A percentile compares a stretch with the other conserved stretches of the same genome.
Conservation (phyloP, 176 grass and related monocot genomes). For the Ensete glaucum region DNA sequence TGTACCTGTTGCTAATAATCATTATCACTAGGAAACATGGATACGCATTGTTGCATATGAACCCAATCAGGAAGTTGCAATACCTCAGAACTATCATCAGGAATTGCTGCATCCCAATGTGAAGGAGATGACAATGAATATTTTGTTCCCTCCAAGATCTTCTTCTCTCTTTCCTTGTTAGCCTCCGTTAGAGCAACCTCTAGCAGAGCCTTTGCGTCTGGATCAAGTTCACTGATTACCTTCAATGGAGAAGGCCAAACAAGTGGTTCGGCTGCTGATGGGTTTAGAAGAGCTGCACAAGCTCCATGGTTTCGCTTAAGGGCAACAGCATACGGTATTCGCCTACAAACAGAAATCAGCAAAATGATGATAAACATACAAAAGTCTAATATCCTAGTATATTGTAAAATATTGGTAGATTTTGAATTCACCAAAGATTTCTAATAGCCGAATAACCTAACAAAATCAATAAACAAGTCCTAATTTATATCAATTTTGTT, state of each 20-base stretch:
- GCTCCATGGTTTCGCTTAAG: conserved; percentile 72
- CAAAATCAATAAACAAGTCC: no score
- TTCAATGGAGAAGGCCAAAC: conserved; percentile 92
- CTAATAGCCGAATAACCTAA: no score
- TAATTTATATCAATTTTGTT: no score
- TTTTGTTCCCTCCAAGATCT: conserved; percentile 56
- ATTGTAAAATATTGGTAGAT: no score
- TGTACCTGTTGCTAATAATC: no score
- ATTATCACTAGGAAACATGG: no score
- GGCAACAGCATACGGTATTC: conserved; percentile 76
- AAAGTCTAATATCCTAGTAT: neutral
- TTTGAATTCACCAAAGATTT: no score
- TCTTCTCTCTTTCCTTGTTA: conserved; percentile 74
- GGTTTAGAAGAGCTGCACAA: conserved; percentile 82
- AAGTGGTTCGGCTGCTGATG: conserved; percentile 64
- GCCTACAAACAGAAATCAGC: conserved; percentile 26
- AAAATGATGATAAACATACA: neutral
- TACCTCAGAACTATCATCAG: conserved; percentile 55
- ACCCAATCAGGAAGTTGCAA: neutral
- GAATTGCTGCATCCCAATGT: conserved; percentile 30
- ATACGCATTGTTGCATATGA: neutral
- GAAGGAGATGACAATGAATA: conserved; percentile 38
- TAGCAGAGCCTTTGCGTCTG: conserved; percentile 61
- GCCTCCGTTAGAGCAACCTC: conserved; percentile 80
- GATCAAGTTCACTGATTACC: conserved; percentile 78